A percentile compares a stretch with the other conserved stretches of the same genome.
Conservation (phyloP, 2,329 filamentous ascomycete species). For the Chaetomium sp. region DNA sequence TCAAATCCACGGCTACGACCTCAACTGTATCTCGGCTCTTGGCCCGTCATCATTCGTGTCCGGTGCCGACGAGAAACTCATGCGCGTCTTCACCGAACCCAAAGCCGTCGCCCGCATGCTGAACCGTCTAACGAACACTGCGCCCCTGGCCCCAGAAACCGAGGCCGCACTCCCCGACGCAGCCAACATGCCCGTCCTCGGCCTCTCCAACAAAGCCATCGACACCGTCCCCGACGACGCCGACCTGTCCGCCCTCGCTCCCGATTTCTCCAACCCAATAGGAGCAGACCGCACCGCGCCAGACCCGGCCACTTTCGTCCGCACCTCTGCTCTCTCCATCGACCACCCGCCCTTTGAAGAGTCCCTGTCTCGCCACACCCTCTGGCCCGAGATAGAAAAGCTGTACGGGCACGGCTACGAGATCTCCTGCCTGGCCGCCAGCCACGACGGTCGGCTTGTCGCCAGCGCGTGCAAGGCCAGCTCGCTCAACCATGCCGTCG, state of each 20-base stretch:
- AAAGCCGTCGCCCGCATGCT: conserved; percentile 74
- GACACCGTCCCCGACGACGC: conserved; percentile 47
- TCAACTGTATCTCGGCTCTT: conserved; percentile 85
- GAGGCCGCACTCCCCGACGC: conserved; percentile 61
- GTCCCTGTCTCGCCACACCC: conserved; percentile 77
- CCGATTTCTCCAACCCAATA: conserved; percentile 30
- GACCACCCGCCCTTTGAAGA: conserved; percentile 81
- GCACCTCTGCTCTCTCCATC: conserved; percentile 57
- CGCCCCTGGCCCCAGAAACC: conserved; percentile 28
- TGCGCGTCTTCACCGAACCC: conserved; percentile 89
- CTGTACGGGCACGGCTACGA: conserved; percentile 97
- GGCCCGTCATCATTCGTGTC: conserved; percentile 75
- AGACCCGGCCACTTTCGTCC: conserved; percentile 49
- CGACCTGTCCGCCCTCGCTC: conserved; percentile 32
- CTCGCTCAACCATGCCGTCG: conserved; percentile 88
- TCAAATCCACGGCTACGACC: conserved; percentile 95
- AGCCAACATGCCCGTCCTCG: conserved; percentile 89
- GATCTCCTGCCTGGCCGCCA: conserved; percentile 78
- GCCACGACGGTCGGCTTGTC: conserved; percentile 65
- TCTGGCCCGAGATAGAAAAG: conserved; percentile 96
- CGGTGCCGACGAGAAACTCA: conserved; percentile 94
- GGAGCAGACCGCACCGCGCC: conserved; percentile 47
- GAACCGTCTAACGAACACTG: conserved; percentile 58
- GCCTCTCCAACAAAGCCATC: conserved; percentile 91
- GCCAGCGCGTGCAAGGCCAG: conserved; percentile 92